phyloP scores from a whole-genome alignment of 352 stramenopile species.

The Blastocystis sp. region DNA sequence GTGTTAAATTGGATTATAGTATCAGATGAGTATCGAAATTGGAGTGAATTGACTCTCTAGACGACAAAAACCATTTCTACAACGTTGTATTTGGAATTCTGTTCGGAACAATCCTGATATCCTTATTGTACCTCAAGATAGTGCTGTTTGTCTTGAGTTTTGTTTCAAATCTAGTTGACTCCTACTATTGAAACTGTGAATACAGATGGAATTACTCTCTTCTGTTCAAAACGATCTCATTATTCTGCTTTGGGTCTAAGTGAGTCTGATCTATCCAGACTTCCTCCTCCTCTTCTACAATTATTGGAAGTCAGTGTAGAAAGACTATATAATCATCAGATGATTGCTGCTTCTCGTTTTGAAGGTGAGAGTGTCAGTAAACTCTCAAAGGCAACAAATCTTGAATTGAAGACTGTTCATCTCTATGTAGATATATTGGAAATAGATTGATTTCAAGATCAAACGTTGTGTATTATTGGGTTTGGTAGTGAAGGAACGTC shows the following conservation, averaged over 20 bases:
- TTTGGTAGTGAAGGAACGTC: conserved; percentile 27
- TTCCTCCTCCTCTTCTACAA: background rate
- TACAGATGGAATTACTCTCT: background rate
- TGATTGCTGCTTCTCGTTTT: background rate
- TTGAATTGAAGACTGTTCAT: conserved; percentile 45
- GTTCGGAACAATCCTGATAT: background rate
- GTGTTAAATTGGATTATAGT: conserved; percentile 1
- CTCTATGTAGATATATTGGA: background rate
- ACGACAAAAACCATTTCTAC: background rate
- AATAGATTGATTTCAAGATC: background rate
- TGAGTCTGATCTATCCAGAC: background rate
- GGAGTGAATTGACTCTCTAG: background rate
- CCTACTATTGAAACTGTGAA: background rate
- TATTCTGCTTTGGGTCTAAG: conserved; percentile 21
- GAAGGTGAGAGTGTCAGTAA: background rate
- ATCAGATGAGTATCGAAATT: background rate
- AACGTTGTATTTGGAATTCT: background rate
- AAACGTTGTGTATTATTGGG: background rate
- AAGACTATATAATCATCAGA: too few species aligned
- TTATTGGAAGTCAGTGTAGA: background rate
- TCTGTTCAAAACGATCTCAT: conserved; percentile 7
- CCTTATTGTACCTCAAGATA: too few species aligned
- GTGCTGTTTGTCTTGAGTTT: too few species aligned
- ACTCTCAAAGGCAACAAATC: background rate
- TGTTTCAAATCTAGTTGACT: too few species aligned